Evolutionary conservation across 1,284 basidiomycete species (phyloP), one percentile per base, ranked within the genome.

Genomic region (Fomitopsis schrenkii): DNA sequence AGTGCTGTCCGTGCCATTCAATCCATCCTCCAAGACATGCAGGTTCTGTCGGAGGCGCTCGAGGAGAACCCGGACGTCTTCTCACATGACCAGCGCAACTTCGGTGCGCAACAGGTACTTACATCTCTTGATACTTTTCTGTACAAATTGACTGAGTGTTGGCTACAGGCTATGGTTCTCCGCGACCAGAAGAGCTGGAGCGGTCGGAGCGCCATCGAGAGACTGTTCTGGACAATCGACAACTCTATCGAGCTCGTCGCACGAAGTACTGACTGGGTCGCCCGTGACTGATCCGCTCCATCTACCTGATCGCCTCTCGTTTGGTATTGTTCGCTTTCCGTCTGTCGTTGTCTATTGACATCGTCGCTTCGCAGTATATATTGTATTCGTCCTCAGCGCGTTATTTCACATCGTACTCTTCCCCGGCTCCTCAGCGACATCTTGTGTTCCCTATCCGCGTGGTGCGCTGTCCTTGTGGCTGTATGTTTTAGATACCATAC

Each of bases 161-260:
- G 59, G 59, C 57, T 59, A 8, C 70, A 96, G 90, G 94, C 94
- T 22, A 94, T 96, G 85, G 93, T 97, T 62, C 79, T 97, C 17
- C 83, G 95, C 38, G 90, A 95, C 69, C 95, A 98, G 75, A 94
- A 94, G 75, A 90, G 89, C 70, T 97, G 95, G 95, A 95, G 87
- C 63, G 86, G 87, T 26, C 82, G 93, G 59, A 94, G 91, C 66
- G 86, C 91, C 17, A 95, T 91, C 28, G 95, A 97, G 73, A 83
- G 90, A 54, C 75, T 93, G 62, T 96, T 96, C 77, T 96, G 93
- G 87, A 92, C 91, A 58, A 88, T 88, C 60, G 93, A 95, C 70
- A 88, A 91, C 71, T 90, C 91, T 15, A 88, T 93, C 64, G 92
- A 92, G 77, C 82, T 94, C 66, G 88, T 88, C 62, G 84, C 86